Conservation (phyloP, 2,329 filamentous ascomycete genomes). For the Dothidotthia symphoricarpi region DNA sequence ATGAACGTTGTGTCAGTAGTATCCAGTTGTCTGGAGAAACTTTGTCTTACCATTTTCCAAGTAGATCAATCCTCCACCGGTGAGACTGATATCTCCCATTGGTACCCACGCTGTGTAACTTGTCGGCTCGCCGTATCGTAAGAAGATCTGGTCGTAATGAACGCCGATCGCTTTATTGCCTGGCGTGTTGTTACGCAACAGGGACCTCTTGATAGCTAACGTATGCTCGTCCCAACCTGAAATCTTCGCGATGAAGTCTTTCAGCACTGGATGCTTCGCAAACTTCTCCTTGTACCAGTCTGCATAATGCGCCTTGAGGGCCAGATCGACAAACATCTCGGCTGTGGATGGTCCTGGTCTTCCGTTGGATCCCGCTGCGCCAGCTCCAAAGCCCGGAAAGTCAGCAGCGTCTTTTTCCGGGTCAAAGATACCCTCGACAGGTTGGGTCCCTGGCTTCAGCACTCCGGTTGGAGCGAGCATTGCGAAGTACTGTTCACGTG, state of each 20-base stretch:
- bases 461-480: constrained; percentile 57
- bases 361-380: constrained; percentile 47
- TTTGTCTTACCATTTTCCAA: constrained; percentile 49
- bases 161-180: constrained; percentile 59
- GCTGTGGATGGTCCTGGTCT: constrained; percentile 47
- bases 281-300: constrained; percentile 52
- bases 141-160: constrained; percentile 61
- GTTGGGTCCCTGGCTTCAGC: constrained; percentile 53
- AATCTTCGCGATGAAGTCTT: constrained; percentile 52
- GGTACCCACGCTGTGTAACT: constrained; percentile 59
- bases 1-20: constrained; percentile 16
- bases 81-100: constrained; percentile 54
- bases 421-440: constrained; percentile 57
- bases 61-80: constrained; percentile 60
- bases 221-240: constrained; percentile 55
- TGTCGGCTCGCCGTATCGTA: constrained; percentile 56
- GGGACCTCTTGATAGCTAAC: constrained; percentile 48
- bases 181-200: constrained; percentile 58
- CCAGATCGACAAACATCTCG: constrained; percentile 50
- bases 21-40: too few species aligned
- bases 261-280: constrained; percentile 53
- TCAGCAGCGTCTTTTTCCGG: constrained; percentile 42
- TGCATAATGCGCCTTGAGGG: constrained; percentile 53
- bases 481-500: constrained; percentile 55
- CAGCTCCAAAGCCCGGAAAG: constrained; percentile 57